A percentile compares a stretch with the other conserved stretches of the same genome.
These are phyloP conservation scores for Pyrenophora graminea DNA, from an alignment of 2,329 filamentous ascomycete genomes.

Conservation along the genomic window DNA sequence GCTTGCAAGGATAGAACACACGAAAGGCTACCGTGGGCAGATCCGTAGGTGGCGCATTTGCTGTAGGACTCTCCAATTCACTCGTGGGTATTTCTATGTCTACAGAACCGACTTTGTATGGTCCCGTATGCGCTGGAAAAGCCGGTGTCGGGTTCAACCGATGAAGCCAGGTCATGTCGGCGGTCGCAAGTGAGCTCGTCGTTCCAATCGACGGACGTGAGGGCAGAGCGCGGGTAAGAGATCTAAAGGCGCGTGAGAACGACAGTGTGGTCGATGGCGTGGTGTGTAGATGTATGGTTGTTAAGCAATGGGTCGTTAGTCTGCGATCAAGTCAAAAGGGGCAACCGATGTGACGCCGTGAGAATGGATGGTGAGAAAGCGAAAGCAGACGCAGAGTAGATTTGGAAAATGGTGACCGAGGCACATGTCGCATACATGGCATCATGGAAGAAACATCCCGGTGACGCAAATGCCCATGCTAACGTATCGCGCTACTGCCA, in stretches of 20 bases:
- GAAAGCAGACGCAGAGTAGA: not conserved
- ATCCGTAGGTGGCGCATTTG: slow-evolving; percentile 57
- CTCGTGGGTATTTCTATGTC: slow-evolving; percentile 77
- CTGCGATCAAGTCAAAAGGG: not conserved
- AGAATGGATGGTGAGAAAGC: not conserved
- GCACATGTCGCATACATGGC: slow-evolving; percentile 4
- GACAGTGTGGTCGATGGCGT: slow-evolving; percentile 29
- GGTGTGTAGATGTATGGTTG: not conserved
- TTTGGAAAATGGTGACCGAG: not conserved
- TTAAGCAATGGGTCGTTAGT: not conserved
- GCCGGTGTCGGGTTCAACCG: slow-evolving; percentile 68
- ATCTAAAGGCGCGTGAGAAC: slow-evolving; percentile 30
- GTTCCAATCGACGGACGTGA: slow-evolving; percentile 14
- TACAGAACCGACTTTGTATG: slow-evolving; percentile 76
- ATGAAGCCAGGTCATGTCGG: slow-evolving; percentile 49
- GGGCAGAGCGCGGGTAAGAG: slow-evolving; percentile 23
- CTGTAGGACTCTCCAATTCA: slow-evolving; percentile 54
- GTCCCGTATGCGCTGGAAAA: slow-evolving; percentile 76
- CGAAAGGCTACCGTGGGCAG: slow-evolving; percentile 77
- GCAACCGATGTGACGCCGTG: not conserved
- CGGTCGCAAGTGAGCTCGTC: slow-evolving; percentile 10
- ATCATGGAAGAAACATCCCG: slow-evolving; percentile 12
- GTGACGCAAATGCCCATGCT: slow-evolving; percentile 33
- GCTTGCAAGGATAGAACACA: slow-evolving; percentile 71
- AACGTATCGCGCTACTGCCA: slow-evolving; percentile 29